Conservation (phyloP, 148 eudicot species). For the Rhododendron kiyosumense region DNA sequence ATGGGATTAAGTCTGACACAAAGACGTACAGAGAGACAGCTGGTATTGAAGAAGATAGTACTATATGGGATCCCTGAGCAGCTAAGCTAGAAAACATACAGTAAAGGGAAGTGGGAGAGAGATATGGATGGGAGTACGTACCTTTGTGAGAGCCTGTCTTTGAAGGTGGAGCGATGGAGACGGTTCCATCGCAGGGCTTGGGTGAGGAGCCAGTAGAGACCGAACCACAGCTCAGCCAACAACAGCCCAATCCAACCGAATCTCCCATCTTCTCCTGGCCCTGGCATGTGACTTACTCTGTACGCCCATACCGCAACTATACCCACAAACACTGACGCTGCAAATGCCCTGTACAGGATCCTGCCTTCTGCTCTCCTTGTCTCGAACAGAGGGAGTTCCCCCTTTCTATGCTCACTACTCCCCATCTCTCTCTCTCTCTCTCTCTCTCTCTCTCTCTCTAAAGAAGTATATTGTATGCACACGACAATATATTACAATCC, state of each 20-base stretch:
- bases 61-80: too few species aligned
- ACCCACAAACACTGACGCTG: slow-evolving; percentile 32
- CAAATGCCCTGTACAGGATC: slow-evolving; percentile 34
- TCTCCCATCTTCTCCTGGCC: slow-evolving; percentile 16
- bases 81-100: too few species aligned
- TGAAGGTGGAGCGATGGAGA: slow-evolving; percentile 44
- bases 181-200: slow-evolving; percentile 57
- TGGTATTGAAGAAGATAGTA: too few species aligned
- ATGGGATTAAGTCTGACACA: too few species aligned
- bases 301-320: slow-evolving; percentile 45
- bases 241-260: slow-evolving; percentile 50
- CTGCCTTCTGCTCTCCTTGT: slow-evolving; percentile 6
- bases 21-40: too few species aligned
- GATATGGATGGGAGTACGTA: too few species aligned
- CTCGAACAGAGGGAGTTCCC: background rate
- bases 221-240: slow-evolving; percentile 62
- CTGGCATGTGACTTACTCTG: slow-evolving; percentile 36
- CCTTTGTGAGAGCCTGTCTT: slow-evolving; percentile 58
- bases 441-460: background rate
- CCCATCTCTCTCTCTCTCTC: background rate
- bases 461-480: background rate
- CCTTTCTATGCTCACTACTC: background rate
- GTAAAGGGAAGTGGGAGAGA: too few species aligned
- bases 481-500: background rate
- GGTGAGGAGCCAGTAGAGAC: slow-evolving; percentile 66